These are phyloP conservation scores for Lactarius psammicola DNA, from an alignment of 768 basidiomycete genomes.

Conservation along the genomic window DNA sequence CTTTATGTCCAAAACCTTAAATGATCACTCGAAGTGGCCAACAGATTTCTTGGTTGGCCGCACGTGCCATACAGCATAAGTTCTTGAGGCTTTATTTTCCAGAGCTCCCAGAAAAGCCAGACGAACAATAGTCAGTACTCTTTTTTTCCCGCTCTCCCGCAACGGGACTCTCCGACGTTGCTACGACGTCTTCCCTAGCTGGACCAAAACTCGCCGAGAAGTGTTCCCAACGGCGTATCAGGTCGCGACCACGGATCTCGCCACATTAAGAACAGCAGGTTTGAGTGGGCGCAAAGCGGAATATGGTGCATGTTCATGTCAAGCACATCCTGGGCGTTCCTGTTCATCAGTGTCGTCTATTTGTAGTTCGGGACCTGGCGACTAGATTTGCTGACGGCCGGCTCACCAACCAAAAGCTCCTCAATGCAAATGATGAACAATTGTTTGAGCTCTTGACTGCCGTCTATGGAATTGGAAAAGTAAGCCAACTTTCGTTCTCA, in stretches of 20 bases:
- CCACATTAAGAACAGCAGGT: conserved; percentile 67
- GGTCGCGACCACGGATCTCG: conserved; percentile 59
- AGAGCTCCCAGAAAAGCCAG: conserved; percentile 64
- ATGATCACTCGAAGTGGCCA: conserved; percentile 50
- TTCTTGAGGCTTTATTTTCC: conserved; percentile 78
- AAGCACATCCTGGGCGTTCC: not conserved
- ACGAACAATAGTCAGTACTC: conserved; percentile 47
- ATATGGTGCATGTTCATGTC: conserved; percentile 56
- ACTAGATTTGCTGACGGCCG: conserved; percentile 77
- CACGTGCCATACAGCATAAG: conserved; percentile 75
- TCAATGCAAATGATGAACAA: conserved; percentile 72
- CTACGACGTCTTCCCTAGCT: conserved; percentile 1
- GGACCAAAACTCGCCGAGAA: conserved; percentile 20
- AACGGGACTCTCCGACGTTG: conserved; percentile 16
- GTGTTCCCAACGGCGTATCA: conserved; percentile 71
- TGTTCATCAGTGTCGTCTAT: not conserved
- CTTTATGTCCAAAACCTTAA: not conserved
- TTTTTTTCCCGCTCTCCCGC: not conserved
- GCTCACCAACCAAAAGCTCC: conserved; percentile 68
- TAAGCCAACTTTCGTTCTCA: conserved; percentile 36
- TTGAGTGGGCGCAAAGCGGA: conserved; percentile 85
- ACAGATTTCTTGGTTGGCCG: conserved; percentile 86
- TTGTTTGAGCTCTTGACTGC: conserved; percentile 70
- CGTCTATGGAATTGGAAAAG: conserved; percentile 76
- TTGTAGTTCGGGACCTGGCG: conserved; percentile 73